Evolutionary conservation across 2,329 filamentous ascomycete species (phyloP).

Genomic region (Huntiella omanensis): DNA sequence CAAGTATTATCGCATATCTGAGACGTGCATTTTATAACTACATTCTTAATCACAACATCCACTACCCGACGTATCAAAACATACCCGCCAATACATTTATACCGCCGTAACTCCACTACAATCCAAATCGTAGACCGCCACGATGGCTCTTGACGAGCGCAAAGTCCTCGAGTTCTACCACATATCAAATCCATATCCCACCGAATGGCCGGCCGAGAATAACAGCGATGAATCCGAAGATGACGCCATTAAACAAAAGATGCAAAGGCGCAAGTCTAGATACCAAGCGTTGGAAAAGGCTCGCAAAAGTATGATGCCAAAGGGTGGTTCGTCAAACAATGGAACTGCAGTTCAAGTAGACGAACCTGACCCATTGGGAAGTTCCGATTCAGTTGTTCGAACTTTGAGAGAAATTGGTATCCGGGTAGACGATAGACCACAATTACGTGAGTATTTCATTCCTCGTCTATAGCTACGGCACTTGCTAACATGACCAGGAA

Average conservation of each 20-base stretch:
- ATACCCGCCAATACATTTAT: too few species aligned
- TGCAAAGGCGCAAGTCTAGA: conserved; percentile 49
- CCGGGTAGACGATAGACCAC: conserved; percentile 65
- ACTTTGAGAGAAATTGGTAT: conserved; percentile 60
- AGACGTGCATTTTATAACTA: too few species aligned
- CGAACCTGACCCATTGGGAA: conserved; percentile 82
- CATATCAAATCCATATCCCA: conserved; percentile 57
- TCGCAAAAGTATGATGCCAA: conserved; percentile 43
- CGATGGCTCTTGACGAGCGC: conserved; percentile 41
- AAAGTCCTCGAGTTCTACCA: conserved; percentile 80
- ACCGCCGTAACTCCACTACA: too few species aligned
- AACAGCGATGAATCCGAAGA: conserved; percentile 48
- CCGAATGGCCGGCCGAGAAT: conserved; percentile 72
- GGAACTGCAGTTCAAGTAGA: conserved; percentile 71
- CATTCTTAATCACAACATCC: too few species aligned
- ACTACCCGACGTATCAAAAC: too few species aligned
- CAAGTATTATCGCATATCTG: not conserved
- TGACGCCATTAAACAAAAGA: conserved; percentile 27
- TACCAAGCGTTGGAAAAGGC: conserved; percentile 71
- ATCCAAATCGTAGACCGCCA: too few species aligned
- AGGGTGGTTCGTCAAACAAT: conserved; percentile 6
- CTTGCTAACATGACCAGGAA: conserved; percentile 32
- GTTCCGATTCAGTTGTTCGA: conserved; percentile 67
- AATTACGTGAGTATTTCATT: conserved; percentile 39
- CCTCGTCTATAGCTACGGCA: conserved; percentile 3